These are phyloP conservation scores for Conringia planisiliqua DNA, from an alignment of 345 rosid species.

Conservation along the genomic window DNA sequence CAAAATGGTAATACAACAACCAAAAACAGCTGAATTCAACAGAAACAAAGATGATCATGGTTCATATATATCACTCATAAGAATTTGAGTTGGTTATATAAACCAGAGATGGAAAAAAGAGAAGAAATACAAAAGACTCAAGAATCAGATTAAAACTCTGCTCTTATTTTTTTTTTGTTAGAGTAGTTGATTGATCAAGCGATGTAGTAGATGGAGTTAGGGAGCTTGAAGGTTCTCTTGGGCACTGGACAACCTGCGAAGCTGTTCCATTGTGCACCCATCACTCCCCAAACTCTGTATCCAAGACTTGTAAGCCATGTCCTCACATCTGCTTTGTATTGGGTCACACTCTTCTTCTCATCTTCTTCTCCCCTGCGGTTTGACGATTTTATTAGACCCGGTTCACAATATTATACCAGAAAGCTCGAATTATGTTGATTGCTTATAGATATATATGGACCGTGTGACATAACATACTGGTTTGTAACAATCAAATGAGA, in stretches of 20 bases:
- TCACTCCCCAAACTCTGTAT: constrained; percentile 71
- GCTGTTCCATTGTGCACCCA: constrained; percentile 84
- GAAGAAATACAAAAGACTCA: constrained; percentile 3
- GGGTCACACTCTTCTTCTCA: constrained; percentile 48
- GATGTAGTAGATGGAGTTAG: constrained; percentile 74
- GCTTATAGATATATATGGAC: neutral
- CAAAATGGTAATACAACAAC: neutral
- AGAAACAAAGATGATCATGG: constrained; percentile 18
- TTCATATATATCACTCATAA: constrained; percentile 3
- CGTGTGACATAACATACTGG: neutral
- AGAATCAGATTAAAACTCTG: constrained; percentile 20
- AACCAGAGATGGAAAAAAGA: neutral
- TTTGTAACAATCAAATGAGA: neutral
- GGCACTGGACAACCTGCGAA: constrained; percentile 63
- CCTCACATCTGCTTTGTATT: constrained; percentile 62
- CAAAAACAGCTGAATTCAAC: neutral
- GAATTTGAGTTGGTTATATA: constrained; percentile 3
- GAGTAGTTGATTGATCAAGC: constrained; percentile 23
- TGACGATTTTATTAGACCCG: neutral
- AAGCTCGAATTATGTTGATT: neutral
- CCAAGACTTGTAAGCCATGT: constrained; percentile 48
- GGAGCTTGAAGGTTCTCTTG: constrained; percentile 80
- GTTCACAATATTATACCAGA: neutral
- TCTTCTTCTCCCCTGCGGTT: constrained; percentile 55
- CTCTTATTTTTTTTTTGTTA: constrained; percentile 18